Base-by-base conservation (phyloP, 805 yeast genomes). In the Phaffomyces opuntiae region DNA sequence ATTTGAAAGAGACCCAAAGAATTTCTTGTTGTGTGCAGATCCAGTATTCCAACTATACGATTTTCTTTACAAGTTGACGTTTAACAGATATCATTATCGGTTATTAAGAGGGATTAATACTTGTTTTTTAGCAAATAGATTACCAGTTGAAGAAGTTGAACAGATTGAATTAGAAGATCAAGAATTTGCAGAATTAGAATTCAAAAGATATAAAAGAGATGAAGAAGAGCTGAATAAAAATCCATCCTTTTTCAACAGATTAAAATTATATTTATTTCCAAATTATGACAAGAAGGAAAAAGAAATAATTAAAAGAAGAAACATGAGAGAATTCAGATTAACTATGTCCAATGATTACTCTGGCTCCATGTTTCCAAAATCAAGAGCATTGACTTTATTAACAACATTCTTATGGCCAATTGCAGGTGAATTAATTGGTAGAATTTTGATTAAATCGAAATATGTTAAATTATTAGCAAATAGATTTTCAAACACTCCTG, bases 81-180 rank as follows among this genome's bases (percentile, higher is more conserved):
- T 61, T 27, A 69, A 70, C 49, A 55, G 68, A 36, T 11, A 60
- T 4, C 69, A 69, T 50, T 69, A 66, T 46, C 55, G 56, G 16
- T 63, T 66, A 66, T 57, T 62, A 33, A 54, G 54, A 36, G 49
- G 51, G 14, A 56, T 60, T 1, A 68, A 63, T 42, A 69, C 70
- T 1, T 61, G 61, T 45, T 66, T 66, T 42, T 51, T 54, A 34
- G 52, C 68, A 17, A 68, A 63, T 47, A 51, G 62, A 29, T 38
- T 67, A 9, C 56, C 68, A 1, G 21, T 53, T 19, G 60, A 53
- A 12, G 69, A 65, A 42, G 39, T 63, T 13, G 61, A 59, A n/a
- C 50, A 53, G 21, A 61, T 66, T 11, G 70, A 67, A 42, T 42
- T 45, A 9, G 70, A 66, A 43, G 61, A 62, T 39, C 56, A 40